Evolutionary conservation across 2,329 filamentous ascomycete genomes (phyloP).

Genomic region (Septoria linicola): DNA sequence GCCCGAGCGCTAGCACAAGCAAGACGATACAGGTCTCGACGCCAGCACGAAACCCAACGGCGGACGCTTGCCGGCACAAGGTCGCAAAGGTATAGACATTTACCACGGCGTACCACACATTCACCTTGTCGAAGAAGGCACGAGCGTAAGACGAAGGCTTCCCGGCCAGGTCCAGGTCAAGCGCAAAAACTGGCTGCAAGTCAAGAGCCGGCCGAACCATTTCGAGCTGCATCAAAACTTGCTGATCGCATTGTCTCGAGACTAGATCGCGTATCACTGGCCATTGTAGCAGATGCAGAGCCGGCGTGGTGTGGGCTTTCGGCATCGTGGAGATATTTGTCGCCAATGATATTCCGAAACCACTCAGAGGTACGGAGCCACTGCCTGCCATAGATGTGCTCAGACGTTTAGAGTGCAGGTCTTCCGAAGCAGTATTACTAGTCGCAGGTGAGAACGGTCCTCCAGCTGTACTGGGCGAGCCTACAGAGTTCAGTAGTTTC

Average conservation of each 20-base stretch:
- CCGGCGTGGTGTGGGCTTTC: conserved; percentile 78
- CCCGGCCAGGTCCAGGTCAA: conserved; percentile 27
- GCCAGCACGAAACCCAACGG: conserved; percentile 73
- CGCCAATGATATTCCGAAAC: conserved; percentile 67
- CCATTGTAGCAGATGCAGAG: conserved; percentile 75
- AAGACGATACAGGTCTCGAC: conserved; percentile 80
- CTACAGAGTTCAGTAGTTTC: conserved; percentile 50
- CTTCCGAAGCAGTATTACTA: conserved; percentile 44
- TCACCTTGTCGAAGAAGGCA: conserved; percentile 77
- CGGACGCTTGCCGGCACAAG: conserved; percentile 72
- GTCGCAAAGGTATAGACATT: conserved; percentile 77
- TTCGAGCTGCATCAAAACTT: conserved; percentile 77
- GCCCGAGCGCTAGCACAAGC: conserved; percentile 72
- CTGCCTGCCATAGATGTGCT: conserved; percentile 39
- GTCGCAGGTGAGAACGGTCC: conserved; percentile 48
- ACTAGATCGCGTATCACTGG: conserved; percentile 77
- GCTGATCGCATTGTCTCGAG: conserved; percentile 73
- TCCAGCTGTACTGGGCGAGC: neutral
- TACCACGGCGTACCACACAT: conserved; percentile 82
- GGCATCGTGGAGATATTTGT: conserved; percentile 83
- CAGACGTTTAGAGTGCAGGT: conserved; percentile 39
- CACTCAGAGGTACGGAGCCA: conserved; percentile 47
- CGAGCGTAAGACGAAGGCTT: conserved; percentile 68
- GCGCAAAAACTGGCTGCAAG: conserved; percentile 51
- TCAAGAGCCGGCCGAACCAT: conserved; percentile 75